Evolutionary conservation across 2,329 filamentous ascomycete genomes (phyloP), one percentile per base, ranked within the genome.

Genomic region (Fusarium sp.): DNA sequence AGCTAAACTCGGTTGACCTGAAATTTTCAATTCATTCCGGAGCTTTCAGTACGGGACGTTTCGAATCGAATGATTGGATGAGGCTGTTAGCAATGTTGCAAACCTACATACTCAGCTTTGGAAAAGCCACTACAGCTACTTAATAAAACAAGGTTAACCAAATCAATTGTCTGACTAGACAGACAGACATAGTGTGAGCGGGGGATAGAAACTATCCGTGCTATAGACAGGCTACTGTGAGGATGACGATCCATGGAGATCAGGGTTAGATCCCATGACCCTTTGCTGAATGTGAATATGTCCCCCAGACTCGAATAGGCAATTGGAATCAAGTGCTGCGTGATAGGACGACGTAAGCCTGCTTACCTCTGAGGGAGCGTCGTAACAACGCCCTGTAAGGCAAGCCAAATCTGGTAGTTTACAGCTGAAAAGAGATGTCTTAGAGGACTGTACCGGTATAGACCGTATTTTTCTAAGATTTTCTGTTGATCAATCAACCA

Each of bases 291-390:
- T 20, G n/a, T 38, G 10, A 18, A 18, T 40, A 12, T 20, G 15
- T 38, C 40, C 20, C 54, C 61, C 37, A 37, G 50, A 33, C 51
- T 42, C 36, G 15, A 60, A 34, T 47, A 55, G 58, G 65, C 36
- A 49, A 70, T 55, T 70, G 50, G 52, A 70, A 36, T 63, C 41
- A 52, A 42, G 23, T 52, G 41, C 26, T 20, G 42, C 52, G 44
- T 70, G 62, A 70, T 70, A 69, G 67, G 65, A 30, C 53, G 26
- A 49, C 56, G 45, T 62, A 62, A 67, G 51, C 44, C 30, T 41
- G 34, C 40, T 30, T 37, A 31, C 40, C 31, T 42, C 18, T 61
- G n/a, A 40, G 37, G 30, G 36, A 46, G 23, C 23, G 23, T 23
- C 34, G 55, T 11, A 38, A 4, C 10, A 40, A 64, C 13, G 11